Conservation (phyloP, 352 stramenopile species). For the Globisporangium lucens region DNA sequence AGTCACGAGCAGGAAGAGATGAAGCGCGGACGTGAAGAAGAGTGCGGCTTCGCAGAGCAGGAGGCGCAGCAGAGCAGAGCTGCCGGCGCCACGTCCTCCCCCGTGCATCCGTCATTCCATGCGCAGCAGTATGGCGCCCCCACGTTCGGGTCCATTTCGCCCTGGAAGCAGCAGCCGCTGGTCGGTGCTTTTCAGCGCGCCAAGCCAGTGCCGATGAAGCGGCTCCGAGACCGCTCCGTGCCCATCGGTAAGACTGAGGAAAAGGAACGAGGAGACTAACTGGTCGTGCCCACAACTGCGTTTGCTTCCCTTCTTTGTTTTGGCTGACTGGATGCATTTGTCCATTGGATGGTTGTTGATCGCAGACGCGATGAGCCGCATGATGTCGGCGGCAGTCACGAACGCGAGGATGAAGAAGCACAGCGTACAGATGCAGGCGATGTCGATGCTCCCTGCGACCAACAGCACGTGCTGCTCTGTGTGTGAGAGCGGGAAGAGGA, state of each 20-base stretch:
- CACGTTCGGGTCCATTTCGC: conserved; percentile 37
- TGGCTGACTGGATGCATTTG: conserved; percentile 3
- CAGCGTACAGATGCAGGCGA: conserved; percentile 35
- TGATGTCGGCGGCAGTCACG: conserved; percentile 74
- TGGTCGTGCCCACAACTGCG: background rate
- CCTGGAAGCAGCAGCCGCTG: conserved; percentile 42
- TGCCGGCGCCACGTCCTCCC: conserved; percentile 8
- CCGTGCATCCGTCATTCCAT: conserved; percentile 13
- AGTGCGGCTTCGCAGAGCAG: conserved; percentile 5
- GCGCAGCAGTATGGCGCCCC: conserved; percentile 18
- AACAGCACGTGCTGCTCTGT: conserved; percentile 29
- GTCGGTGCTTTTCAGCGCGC: conserved; percentile 4
- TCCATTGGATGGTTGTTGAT: background rate
- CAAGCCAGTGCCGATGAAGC: conserved; percentile 38
- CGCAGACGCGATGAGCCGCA: conserved; percentile 66
- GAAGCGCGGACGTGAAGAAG: conserved; percentile 22
- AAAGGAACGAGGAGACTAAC: background rate
- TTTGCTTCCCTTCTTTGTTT: background rate
- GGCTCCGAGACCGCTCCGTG: conserved; percentile 62
- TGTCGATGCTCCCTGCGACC: conserved; percentile 11
- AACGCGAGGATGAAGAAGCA: conserved; percentile 70
- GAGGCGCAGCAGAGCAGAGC: conserved; percentile 21
- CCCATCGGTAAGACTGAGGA: conserved; percentile 47
- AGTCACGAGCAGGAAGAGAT: conserved; percentile 6
- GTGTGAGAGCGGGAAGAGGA: conserved; percentile 27